Evolutionary conservation across 192 early-diverging fungal species (phyloP).

Genomic region (Piromyces finnis): DNA sequence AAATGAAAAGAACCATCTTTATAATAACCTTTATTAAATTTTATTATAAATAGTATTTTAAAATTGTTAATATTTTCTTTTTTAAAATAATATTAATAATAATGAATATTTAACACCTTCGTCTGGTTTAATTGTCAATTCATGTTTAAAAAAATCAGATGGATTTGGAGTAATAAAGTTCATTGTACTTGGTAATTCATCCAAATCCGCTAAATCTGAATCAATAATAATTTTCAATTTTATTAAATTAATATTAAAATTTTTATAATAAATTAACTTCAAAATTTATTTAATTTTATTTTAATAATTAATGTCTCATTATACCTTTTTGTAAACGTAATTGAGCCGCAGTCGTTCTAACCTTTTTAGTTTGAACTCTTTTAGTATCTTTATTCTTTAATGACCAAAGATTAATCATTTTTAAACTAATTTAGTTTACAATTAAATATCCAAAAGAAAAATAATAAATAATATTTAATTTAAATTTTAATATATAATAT

Average conservation of each 20-base stretch:
- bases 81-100: no score
- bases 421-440: no score
- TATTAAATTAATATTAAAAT: no score
- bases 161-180: slow-evolving; percentile 55
- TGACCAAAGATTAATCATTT: not conserved
- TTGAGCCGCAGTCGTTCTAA: slow-evolving; percentile 66
- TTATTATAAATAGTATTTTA: no score
- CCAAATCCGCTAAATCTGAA: slow-evolving; percentile 67
- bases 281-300: not conserved
- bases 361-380: slow-evolving; percentile 42
- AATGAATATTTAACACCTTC: no score
- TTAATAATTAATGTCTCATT: not conserved
- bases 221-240: not conserved
- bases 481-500: no score
- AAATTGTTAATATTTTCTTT: no score
- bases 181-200: slow-evolving; percentile 52
- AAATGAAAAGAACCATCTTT: slow-evolving; percentile 67
- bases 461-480: no score
- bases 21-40: slow-evolving; percentile 46
- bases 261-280: no score
- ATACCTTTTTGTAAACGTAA: slow-evolving; percentile 87
- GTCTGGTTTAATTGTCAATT: slow-evolving; percentile 65
- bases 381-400: not conserved
- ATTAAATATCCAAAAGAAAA: no score
- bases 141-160: slow-evolving; percentile 65